phyloP scores from a whole-genome alignment of 2,329 filamentous ascomycete species.

The Alternaria tenuissima region DNA sequence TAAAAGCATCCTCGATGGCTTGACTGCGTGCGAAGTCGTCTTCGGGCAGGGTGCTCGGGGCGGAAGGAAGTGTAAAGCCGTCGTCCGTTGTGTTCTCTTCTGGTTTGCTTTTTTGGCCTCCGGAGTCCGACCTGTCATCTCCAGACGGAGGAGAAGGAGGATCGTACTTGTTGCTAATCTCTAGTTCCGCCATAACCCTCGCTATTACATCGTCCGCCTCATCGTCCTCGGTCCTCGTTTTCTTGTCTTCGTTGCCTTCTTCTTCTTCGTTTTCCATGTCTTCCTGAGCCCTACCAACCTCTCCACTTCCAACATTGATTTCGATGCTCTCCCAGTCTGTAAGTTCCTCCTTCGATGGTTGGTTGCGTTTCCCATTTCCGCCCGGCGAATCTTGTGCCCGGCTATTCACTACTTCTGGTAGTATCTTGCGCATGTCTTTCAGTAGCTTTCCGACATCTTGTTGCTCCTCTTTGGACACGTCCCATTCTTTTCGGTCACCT shows the following conservation, averaged over 20 bases:
- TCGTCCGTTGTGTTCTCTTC: slow-evolving; percentile 19
- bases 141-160: slow-evolving; percentile 32
- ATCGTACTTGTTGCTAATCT: slow-evolving; percentile 53
- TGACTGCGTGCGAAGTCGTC: slow-evolving; percentile 38
- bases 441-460: slow-evolving; percentile 53
- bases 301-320: slow-evolving; percentile 38
- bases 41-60: slow-evolving; percentile 48
- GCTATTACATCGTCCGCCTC: slow-evolving; percentile 59
- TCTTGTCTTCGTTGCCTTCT: slow-evolving; percentile 19
- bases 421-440: slow-evolving; percentile 51
- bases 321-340: slow-evolving; percentile 47
- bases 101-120: slow-evolving; percentile 9
- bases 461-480: slow-evolving; percentile 51
- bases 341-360: slow-evolving; percentile 24
- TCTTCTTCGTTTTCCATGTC: slow-evolving; percentile 28
- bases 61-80: slow-evolving; percentile 53
- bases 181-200: slow-evolving; percentile 56
- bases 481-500: slow-evolving; percentile 50
- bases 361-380: slow-evolving; percentile 7
- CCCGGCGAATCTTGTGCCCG: slow-evolving; percentile 13
- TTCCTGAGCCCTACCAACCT: slow-evolving; percentile 28
- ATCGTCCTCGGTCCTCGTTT: slow-evolving; percentile 44
- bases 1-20: slow-evolving; percentile 55
- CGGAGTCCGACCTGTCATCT: slow-evolving; percentile 20
- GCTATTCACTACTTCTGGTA: slow-evolving; percentile 45